Evolutionary conservation across 768 basidiomycete species (phyloP).

Genomic region (Boletus barrowsii): DNA sequence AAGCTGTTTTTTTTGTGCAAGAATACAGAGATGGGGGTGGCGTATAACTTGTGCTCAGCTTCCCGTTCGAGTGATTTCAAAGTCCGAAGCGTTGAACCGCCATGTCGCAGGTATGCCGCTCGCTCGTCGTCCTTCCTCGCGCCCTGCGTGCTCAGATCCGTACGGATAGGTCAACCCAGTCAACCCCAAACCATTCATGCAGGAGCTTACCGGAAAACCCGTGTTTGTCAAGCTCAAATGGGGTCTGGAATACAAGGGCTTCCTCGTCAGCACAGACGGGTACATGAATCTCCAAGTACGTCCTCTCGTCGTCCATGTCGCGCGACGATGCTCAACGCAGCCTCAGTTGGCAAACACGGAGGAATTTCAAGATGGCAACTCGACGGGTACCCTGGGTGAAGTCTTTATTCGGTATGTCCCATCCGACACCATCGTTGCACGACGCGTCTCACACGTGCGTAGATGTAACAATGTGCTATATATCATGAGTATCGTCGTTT

Average conservation of each 20-base stretch:
- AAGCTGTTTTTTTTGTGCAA: too few species aligned
- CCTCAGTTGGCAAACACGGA: slow-evolving; percentile 95
- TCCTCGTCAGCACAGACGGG: slow-evolving; percentile 96
- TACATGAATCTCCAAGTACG: slow-evolving; percentile 98
- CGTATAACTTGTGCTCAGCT: background rate
- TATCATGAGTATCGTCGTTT: slow-evolving; percentile 66
- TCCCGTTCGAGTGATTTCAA: slow-evolving; percentile 32
- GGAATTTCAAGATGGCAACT: slow-evolving; percentile 94
- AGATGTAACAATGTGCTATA: slow-evolving; percentile 97
- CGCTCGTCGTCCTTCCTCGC: background rate
- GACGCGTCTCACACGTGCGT: slow-evolving; percentile 10
- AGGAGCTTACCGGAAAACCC: slow-evolving; percentile 96
- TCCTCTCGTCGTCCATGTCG: background rate
- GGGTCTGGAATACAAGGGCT: slow-evolving; percentile 99
- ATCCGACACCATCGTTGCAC: background rate
- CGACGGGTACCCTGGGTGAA: slow-evolving; percentile 95
- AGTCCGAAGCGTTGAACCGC: slow-evolving; percentile 31
- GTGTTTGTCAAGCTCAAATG: slow-evolving; percentile 96
- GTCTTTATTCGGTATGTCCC: slow-evolving; percentile 88
- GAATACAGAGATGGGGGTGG: too few species aligned
- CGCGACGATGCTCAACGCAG: background rate
- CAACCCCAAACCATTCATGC: slow-evolving; percentile 98
- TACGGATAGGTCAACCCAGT: slow-evolving; percentile 77
- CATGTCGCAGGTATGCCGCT: slow-evolving; percentile 17
- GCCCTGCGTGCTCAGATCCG: slow-evolving; percentile 6